Evolutionary conservation across 2,329 filamentous ascomycete genomes (phyloP), one percentile per base, ranked within the genome.

Genomic region (Trichocomaceae sp.): DNA sequence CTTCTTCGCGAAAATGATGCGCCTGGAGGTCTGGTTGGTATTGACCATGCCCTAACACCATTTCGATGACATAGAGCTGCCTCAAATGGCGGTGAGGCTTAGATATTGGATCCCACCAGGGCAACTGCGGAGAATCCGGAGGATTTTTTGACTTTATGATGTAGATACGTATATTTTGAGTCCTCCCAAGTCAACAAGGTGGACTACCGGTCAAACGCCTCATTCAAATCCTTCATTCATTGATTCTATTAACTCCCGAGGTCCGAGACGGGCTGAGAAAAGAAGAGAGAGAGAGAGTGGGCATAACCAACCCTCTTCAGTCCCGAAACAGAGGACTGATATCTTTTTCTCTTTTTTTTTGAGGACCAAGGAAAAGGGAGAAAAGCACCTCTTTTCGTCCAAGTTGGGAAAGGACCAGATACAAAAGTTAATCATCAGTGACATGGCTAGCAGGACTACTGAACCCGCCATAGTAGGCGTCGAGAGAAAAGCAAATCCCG

Each of bases 401-500:
- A 47, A 53, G 53, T 53, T 58, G 17, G 49, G 57, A 58, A 58
- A 60, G 49, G 9, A 13, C 49, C 41, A 51, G 19, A 35, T 66
- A 66, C 66, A 63, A 59, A 63, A 55, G 59, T 59, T 60, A 56
- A 60, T 61, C 55, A 57, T 55, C 44, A 39, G 58, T 55, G 61
- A 47, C 44, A 54, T 26, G 20, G 33, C 33, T 57, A 59, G 44
- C 35, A 51, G n/a, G n/a, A 19, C 29, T 57, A 64, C 61, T 66
- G 62, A 69, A 61, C 66, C 66, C 65, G 46, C 37, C 46, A 48
- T 46, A 35, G 45, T 37, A 45, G 35, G 23, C 42, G 52, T 33
- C 33, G 33, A 46, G 42, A 19, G 19, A 12, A 51, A 47, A 54
- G 50, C 68, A 70, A 69, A 70, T 67, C 68, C 68, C 68, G 68